Base-by-base conservation (phyloP, 371 early-diverging fungal species). In the Cokeromyces recurvatus region DNA sequence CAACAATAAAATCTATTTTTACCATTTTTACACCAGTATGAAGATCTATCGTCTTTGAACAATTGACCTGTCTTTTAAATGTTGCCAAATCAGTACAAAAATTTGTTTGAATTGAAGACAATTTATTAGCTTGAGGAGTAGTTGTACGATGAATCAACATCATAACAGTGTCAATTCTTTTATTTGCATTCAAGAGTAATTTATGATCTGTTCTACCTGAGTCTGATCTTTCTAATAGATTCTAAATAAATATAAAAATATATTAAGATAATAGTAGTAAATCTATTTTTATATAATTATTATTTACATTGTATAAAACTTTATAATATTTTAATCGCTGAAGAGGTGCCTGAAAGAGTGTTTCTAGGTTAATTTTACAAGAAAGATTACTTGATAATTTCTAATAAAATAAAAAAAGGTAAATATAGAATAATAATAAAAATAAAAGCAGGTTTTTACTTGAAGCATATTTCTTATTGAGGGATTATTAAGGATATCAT, bases 311-410 rank as follows among this genome's bases (percentile, higher is more conserved):
- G 41, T 75, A 78, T 14, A 78, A 38, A 14, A 46, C 59, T 39
- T 75, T 73, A 58, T 78, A 78, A 37, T 78, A 75, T 24, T 64
- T 52, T 10, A 78, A 37, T 38, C 70, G 69, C 17, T 69, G 57
- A 11, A 74, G 36, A 14, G 79, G 79, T 38, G 72, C 62, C 27
- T 64, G 51, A 29, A 78, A 71, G 35, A 75, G 57, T 1, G 59
- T 57, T 32, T 74, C 70, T 8, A 78, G 58, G 11, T 66, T 65
- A 10, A 68, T 60, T 15, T 58, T 53, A 21, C 48, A 55, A 32
- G 64, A 46, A 2, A 39, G 32, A 24, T 48, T 57, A 3, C 45
- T 43, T 2, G 74, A 71, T 12, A 70, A 27, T 38, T 55, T 53
- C 63, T 68, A 44, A 14, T 7, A 17, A 37, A 37, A 35, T 32